Conservation (phyloP, 164 flowering plant genomes). For the Dillenia turbinata region DNA sequence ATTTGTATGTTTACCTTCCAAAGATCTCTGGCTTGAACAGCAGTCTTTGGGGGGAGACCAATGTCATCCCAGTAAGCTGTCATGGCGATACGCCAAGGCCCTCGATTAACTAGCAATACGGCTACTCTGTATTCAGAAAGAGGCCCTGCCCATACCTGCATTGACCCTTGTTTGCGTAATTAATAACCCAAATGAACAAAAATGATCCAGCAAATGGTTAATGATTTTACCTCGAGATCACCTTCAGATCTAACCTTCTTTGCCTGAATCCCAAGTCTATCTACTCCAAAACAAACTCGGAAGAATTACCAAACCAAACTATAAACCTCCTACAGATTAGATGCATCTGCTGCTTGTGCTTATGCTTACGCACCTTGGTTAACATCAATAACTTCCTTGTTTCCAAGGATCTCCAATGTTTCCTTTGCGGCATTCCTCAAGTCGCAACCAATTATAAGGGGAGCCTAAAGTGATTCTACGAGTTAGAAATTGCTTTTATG, state of each 20-base stretch:
- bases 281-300: constrained; percentile 17
- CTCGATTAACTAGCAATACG: constrained; percentile 50
- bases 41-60: constrained; percentile 37
- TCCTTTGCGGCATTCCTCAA: constrained; percentile 56
- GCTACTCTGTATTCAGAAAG: constrained; percentile 60
- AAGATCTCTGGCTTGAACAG: constrained; percentile 65
- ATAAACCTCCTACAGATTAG: background rate
- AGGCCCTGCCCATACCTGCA: constrained; percentile 84
- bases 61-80: constrained; percentile 82
- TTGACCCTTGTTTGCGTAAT: background rate
- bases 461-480: constrained; percentile 47
- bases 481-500: background rate
- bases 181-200: background rate
- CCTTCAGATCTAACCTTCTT: constrained; percentile 71
- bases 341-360: background rate
- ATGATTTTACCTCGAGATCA: constrained; percentile 53
- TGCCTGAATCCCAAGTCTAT: constrained; percentile 73
- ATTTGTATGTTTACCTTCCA: constrained; percentile 51
- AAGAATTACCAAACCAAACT: background rate
- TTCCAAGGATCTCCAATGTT: constrained; percentile 56
- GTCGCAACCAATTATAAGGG: constrained; percentile 90
- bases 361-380: constrained; percentile 54
- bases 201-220: background rate
- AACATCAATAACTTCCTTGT: constrained; percentile 75
- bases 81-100: constrained; percentile 23